phyloP scores from a whole-genome alignment of 495 filamentous ascomycete genomes.

The Rhypophila decipiens region DNA sequence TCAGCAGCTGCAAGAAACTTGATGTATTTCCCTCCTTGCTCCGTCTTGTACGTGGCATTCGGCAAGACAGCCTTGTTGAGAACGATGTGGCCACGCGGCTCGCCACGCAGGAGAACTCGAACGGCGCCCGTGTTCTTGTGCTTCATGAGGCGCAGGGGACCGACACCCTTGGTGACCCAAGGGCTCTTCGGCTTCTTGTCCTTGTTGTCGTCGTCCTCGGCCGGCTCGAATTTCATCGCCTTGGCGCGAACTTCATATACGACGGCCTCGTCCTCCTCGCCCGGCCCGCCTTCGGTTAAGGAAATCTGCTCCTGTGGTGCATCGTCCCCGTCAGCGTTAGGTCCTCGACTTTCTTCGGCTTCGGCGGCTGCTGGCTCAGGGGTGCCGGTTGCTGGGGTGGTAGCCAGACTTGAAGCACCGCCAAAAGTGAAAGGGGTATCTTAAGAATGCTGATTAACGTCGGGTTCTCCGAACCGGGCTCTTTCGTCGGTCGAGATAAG shows the following conservation, averaged over 20 bases:
- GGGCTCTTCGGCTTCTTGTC: conserved; percentile 32
- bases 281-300: conserved; percentile 54
- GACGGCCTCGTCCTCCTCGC: conserved; percentile 65
- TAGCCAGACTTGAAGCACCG: conserved; percentile 46
- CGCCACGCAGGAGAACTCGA: conserved; percentile 60
- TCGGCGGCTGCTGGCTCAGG: conserved; percentile 52
- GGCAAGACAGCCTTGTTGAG: conserved; percentile 60
- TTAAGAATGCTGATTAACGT: conserved; percentile 20
- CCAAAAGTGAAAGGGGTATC: conserved; percentile 42
- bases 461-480: neutral
- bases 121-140: conserved; percentile 55
- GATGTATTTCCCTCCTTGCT: conserved; percentile 43
- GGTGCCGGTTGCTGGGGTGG: conserved; percentile 55
- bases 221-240: conserved; percentile 46
- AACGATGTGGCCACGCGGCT: conserved; percentile 62
- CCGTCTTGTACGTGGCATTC: conserved; percentile 49
- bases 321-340: conserved; percentile 44
- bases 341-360: conserved; percentile 43
- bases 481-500: neutral
- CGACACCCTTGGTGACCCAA: conserved; percentile 59
- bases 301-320: conserved; percentile 53
- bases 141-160: conserved; percentile 59
- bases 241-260: conserved; percentile 58
- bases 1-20: conserved; percentile 49
- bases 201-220: conserved; percentile 17